Evolutionary conservation across 2,329 filamentous ascomycete genomes (phyloP).

Genomic region (Pseudopyricularia javanii): DNA sequence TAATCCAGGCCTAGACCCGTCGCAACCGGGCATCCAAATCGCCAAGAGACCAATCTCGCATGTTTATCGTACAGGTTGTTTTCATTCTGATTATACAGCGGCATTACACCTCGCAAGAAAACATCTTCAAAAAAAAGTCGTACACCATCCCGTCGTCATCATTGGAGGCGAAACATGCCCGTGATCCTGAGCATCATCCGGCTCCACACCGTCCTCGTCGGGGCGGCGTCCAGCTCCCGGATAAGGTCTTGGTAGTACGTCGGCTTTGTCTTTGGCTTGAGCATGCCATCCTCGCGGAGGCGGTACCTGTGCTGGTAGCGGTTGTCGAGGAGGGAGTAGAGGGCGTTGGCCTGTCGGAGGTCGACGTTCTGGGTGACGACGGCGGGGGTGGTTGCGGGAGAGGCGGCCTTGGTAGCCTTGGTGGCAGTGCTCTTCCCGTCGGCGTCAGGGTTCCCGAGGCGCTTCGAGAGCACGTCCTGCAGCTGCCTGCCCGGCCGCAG

Average conservation of each 20-base stretch:
- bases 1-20: not conserved
- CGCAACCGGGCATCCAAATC: not conserved
- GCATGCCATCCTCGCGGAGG: constrained; percentile 30
- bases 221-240: constrained; percentile 50
- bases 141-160: constrained; percentile 9
- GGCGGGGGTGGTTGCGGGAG: constrained; percentile 10
- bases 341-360: constrained; percentile 43
- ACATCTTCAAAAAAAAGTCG: not conserved
- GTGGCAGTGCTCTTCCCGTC: constrained; percentile 1
- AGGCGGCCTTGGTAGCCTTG: constrained; percentile 13
- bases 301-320: constrained; percentile 43
- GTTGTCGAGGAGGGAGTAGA: constrained; percentile 47
- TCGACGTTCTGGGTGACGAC: constrained; percentile 30
- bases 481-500: constrained; percentile 53
- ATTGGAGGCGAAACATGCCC: constrained; percentile 47
- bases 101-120: not conserved
- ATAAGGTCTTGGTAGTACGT: constrained; percentile 51
- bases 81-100: not conserved
- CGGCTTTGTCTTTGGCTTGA: constrained; percentile 49
- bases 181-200: constrained; percentile 40
- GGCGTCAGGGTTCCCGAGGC: constrained; percentile 19
- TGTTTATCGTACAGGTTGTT: not conserved
- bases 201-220: constrained; percentile 40
- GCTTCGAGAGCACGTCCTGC: constrained; percentile 38
- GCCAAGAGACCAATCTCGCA: not conserved